Conservation (phyloP, 805 yeast genomes). For the Teunomyces gatunensis region DNA sequence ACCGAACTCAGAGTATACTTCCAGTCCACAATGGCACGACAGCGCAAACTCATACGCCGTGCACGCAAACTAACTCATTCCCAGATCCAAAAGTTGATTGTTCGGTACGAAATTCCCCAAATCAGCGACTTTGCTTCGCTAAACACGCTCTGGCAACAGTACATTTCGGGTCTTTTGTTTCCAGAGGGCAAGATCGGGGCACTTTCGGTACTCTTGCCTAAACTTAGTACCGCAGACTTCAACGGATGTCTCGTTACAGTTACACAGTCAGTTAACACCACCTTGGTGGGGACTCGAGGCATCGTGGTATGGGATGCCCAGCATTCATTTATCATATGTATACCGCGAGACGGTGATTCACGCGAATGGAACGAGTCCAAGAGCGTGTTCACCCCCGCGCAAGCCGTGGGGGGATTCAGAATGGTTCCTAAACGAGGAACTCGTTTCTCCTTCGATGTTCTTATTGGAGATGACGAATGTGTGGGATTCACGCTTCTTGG, state of each 20-base stretch:
- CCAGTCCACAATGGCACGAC: conserved; percentile 34
- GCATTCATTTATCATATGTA: conserved; percentile 62
- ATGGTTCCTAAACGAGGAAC: conserved; percentile 68
- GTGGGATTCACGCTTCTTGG: conserved; percentile 71
- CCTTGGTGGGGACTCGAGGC: conserved; percentile 62
- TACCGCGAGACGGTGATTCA: conserved; percentile 36
- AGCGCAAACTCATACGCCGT: conserved; percentile 35
- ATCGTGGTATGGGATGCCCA: conserved; percentile 85
- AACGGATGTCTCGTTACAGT: conserved; percentile 73
- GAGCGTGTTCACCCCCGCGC: conserved; percentile 22
- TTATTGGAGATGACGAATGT: conserved; percentile 29
- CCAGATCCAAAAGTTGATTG: conserved; percentile 28
- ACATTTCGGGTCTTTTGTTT: conserved; percentile 56
- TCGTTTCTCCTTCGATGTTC: conserved; percentile 51
- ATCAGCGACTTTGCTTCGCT: conserved; percentile 54
- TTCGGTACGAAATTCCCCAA: conserved; percentile 30
- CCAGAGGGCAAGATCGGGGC: conserved; percentile 27
- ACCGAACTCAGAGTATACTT: conserved; percentile 44
- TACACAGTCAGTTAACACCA: conserved; percentile 51
- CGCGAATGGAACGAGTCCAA: conserved; percentile 31
- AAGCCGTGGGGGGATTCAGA: conserved; percentile 59
- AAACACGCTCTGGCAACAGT: conserved; percentile 70
- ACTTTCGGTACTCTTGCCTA: conserved; percentile 41
- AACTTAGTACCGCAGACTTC: conserved; percentile 74
- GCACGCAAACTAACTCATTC: neutral